Evolutionary conservation across 2,329 filamentous ascomycete genomes (phyloP), one percentile per base, ranked within the genome.

Genomic region (Colletotrichum lupini): DNA sequence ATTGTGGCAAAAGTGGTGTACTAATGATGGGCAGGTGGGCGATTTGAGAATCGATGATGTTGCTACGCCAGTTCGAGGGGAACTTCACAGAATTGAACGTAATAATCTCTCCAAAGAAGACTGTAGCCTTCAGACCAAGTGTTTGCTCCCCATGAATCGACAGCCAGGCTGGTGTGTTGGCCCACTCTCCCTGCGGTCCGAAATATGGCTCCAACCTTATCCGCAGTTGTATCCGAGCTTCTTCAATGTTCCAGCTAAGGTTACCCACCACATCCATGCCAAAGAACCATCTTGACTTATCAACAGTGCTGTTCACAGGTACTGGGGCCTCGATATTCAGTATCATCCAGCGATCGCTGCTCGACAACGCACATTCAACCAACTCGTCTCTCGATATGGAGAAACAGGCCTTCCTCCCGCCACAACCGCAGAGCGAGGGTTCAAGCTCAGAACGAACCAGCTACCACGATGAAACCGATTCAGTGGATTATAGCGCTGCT

Each of bases 381-480:
- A 22, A 49, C 42, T 22, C 4, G 19, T 26, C 12, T 5, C 55
- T 28, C 28, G 46, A 12, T 9, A 71, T 71, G 68, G 68, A 67
- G 24, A 71, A 67, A 57, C 55, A 28, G 1, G 60, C 8, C 0
- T 32, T 71, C 1, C 32, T 71, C 4, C 14, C 56, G 16, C 30
- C 60, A 28, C 42, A 60, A 28, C 55, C 14, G 8, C 24, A 56
- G 30, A 30, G 5, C 7, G 24, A 56, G 26, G 61, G 59, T 3
- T 28, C 30, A 0, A 16, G 22, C 4, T 28, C 62, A 9, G 28
- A 42, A 9, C 53, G 56, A 5, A 56, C n/a, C 35, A 60, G 56
- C 56, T 71, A 49, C 5, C 56, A 67, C 28, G 68, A 71, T 6
- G 68, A 67, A 32, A 67, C 62, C 9, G 62, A 67, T 49, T 61